phyloP scores from a whole-genome alignment of 2,329 filamentous ascomycete species.

The Coniochaeta ligniaria region DNA sequence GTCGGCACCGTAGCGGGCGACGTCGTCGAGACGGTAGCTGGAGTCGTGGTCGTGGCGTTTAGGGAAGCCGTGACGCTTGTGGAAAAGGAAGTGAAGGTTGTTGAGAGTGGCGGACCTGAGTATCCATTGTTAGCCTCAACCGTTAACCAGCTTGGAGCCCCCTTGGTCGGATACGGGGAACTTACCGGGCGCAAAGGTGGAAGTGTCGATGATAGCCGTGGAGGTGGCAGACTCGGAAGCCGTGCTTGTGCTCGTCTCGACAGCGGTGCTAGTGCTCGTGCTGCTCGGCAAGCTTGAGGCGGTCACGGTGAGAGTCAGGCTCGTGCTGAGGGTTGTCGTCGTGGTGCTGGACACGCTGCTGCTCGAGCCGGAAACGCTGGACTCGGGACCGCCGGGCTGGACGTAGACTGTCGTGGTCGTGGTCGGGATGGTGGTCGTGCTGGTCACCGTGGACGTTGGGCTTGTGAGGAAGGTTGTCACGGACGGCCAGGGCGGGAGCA shows the following conservation, averaged over 20 bases:
- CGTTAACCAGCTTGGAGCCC: neutral
- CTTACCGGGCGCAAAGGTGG: neutral
- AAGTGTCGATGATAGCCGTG: neutral
- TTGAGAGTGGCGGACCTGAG: neutral
- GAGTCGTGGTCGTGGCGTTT: neutral
- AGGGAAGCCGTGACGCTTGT: neutral
- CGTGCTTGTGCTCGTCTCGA: neutral
- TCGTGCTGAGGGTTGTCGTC: neutral
- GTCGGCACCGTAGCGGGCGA: slow-evolving; percentile 9
- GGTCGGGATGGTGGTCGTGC: slow-evolving; percentile 6
- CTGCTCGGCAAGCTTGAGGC: neutral
- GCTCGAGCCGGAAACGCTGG: neutral
- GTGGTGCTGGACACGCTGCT: neutral
- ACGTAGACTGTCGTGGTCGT: slow-evolving; percentile 4
- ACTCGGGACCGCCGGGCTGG: neutral
- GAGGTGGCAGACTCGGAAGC: neutral
- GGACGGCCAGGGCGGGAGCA: slow-evolving; percentile 12
- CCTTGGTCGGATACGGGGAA: neutral
- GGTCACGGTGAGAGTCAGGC: neutral
- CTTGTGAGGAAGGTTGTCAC: neutral
- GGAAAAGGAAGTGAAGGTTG: neutral
- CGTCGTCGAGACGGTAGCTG: slow-evolving; percentile 3
- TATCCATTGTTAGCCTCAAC: neutral
- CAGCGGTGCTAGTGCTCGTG: neutral
- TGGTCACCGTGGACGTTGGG: slow-evolving; percentile 5